Base-by-base conservation (phyloP, 164 flowering plant genomes). In the Magnolia changhungtana region DNA sequence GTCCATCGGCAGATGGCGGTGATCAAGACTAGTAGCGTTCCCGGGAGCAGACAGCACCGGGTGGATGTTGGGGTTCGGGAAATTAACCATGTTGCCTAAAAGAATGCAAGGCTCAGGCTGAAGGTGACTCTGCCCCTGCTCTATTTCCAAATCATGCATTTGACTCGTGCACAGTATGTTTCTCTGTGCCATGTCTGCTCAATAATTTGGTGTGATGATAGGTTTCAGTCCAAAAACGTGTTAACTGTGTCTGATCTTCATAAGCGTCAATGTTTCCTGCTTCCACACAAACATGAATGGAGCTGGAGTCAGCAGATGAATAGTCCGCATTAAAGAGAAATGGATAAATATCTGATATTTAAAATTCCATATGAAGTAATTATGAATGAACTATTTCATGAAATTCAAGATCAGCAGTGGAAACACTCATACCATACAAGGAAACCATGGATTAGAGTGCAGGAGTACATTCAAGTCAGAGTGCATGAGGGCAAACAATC, bases 111-210 rank as follows among this genome's bases (percentile, higher is more conserved):
- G 90, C 58, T 89, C 90, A 21, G 88, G 88, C 63, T 79, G 86
- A 49, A 83, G 74, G 23, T 84, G 86, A 68, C 79, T 81, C 71
- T 81, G 87, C 31, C 81, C 80, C 76, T 78, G 88, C 77, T 89
- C 87, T 74, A 84, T 81, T 73, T 88, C 88, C 69, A 78, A 50
- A 78, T 89, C 91, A 77, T 78, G 83, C 84, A 86, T 85, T 80
- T 81, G 90, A 78, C 74, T 81, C 61, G 81, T 77, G 79, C 81
- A 85, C 65, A 73, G 78, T 80, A 87, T 86, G 81, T 83, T 90
- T 71, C 93, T 85, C 67, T 88, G 91, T 27, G 89, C 87, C 92
- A 90, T 93, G 59, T 81, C 71, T 18, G 61, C 65, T 23, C 61
- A 9, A 11, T 55, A 16, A 8, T 11, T 11, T 55, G 10, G 61